phyloP scores from a whole-genome alignment of 495 filamentous ascomycete genomes.

The Trichoderma erinaceum region DNA sequence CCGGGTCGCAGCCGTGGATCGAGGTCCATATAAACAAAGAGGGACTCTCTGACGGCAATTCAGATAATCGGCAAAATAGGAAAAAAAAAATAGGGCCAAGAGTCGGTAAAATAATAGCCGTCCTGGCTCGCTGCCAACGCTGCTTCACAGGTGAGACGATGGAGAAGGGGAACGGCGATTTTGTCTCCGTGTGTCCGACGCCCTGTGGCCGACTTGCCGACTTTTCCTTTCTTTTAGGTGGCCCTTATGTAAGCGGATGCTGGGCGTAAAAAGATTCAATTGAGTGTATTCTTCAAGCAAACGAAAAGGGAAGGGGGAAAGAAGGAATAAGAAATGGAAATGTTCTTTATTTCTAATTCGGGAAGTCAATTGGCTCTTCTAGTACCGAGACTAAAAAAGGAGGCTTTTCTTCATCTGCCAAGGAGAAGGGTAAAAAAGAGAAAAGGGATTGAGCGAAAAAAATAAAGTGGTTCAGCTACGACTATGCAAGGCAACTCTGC shows the following conservation, averaged over 20 bases:
- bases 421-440: background rate
- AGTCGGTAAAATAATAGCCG: background rate
- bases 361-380: background rate
- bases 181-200: background rate
- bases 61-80: background rate
- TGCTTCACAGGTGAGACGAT: background rate
- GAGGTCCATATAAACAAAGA: slow-evolving; percentile 8
- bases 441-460: background rate
- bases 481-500: background rate
- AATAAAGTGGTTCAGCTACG: background rate
- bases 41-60: background rate
- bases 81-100: background rate
- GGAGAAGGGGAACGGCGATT: background rate
- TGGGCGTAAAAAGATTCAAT: background rate
- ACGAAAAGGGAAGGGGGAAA: background rate
- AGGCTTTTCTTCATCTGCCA: background rate
- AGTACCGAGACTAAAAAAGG: background rate
- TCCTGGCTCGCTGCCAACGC: background rate
- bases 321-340: background rate
- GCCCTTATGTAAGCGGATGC: background rate
- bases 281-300: background rate
- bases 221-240: background rate
- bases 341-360: background rate
- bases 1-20: slow-evolving; percentile 5
- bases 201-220: background rate